These are phyloP conservation scores for Ogataea saltuana DNA, from an alignment of 805 yeast species.

Conservation along the genomic window DNA sequence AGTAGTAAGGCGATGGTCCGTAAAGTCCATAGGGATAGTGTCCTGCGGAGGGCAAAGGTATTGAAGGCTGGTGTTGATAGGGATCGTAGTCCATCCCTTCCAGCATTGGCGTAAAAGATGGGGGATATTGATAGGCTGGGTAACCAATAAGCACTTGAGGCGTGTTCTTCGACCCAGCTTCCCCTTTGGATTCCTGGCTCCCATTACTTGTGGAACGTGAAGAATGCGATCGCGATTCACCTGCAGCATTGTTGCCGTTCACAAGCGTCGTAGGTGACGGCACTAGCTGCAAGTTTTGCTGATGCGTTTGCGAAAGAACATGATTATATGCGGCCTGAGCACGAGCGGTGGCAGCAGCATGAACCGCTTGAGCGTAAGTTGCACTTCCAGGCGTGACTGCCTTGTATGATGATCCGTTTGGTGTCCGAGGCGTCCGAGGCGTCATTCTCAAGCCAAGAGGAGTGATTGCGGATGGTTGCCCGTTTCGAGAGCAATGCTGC, in stretches of 20 bases:
- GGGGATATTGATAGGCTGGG: slow-evolving; percentile 16
- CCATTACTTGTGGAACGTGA: slow-evolving; percentile 14
- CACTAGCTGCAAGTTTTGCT: slow-evolving; percentile 15
- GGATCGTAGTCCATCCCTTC: slow-evolving; percentile 22
- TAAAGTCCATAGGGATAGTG: slow-evolving; percentile 24
- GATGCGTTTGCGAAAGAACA: slow-evolving; percentile 11
- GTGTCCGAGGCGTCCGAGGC: slow-evolving; percentile 18
- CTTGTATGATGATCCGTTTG: slow-evolving; percentile 15
- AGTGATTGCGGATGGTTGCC: slow-evolving; percentile 12
- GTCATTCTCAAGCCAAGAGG: slow-evolving; percentile 20
- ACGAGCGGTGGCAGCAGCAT: slow-evolving; percentile 16
- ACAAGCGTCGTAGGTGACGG: slow-evolving; percentile 21
- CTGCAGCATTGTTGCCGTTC: slow-evolving; percentile 11
- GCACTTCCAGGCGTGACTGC: slow-evolving; percentile 23
- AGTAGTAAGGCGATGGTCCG: slow-evolving; percentile 25
- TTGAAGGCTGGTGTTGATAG: slow-evolving; percentile 15
- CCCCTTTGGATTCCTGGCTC: slow-evolving; percentile 2
- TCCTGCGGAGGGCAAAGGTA: slow-evolving; percentile 21
- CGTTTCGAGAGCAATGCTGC: slow-evolving; percentile 17
- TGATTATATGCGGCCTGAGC: slow-evolving; percentile 19
- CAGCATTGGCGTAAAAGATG: slow-evolving; percentile 16
- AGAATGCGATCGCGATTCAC: slow-evolving; percentile 10
- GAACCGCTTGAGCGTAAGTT: slow-evolving; percentile 18
- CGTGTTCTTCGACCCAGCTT: neutral
- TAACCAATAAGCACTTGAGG: slow-evolving; percentile 21